Evolutionary conservation across 2,329 filamentous ascomycete species (phyloP).

Genomic region (Sclerotinia nivalis): DNA sequence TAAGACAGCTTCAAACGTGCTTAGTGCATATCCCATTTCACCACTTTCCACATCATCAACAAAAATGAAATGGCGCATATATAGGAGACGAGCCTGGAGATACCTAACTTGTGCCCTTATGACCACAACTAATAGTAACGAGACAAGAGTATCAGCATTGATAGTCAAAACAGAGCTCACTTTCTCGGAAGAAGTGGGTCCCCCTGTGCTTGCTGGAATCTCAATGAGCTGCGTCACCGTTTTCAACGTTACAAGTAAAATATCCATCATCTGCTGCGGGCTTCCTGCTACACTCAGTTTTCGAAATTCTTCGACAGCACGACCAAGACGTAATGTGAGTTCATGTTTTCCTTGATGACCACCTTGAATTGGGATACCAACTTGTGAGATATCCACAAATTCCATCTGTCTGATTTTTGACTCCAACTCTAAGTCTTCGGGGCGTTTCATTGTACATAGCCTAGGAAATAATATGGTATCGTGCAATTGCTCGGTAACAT

Average conservation of each 20-base stretch:
- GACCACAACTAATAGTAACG: slow-evolving; percentile 84
- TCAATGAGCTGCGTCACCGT: slow-evolving; percentile 70
- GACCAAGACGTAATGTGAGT: slow-evolving; percentile 71
- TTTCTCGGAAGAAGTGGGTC: slow-evolving; percentile 42
- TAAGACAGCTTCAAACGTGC: slow-evolving; percentile 92
- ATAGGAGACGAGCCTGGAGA: slow-evolving; percentile 84
- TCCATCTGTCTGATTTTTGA: slow-evolving; percentile 90
- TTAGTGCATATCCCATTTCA: slow-evolving; percentile 93
- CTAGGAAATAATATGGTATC: slow-evolving; percentile 80
- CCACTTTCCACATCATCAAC: slow-evolving; percentile 96
- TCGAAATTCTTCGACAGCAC: slow-evolving; percentile 84
- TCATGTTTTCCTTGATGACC: slow-evolving; percentile 78
- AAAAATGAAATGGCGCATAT: slow-evolving; percentile 97
- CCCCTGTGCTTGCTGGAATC: slow-evolving; percentile 44
- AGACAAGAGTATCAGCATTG: slow-evolving; percentile 87
- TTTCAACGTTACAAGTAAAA: slow-evolving; percentile 59
- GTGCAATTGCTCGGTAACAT: slow-evolving; percentile 91
- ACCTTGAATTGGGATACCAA: slow-evolving; percentile 83
- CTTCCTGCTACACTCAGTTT: slow-evolving; percentile 72
- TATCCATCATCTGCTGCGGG: slow-evolving; percentile 44
- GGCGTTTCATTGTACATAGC: slow-evolving; percentile 72
- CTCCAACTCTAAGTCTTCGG: slow-evolving; percentile 86
- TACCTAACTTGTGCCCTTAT: slow-evolving; percentile 87
- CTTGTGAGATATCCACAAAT: slow-evolving; percentile 88
- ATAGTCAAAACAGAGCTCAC: slow-evolving; percentile 59